Evolutionary conservation across 495 filamentous ascomycete species (phyloP).

Genomic region (Xylaria curta): DNA sequence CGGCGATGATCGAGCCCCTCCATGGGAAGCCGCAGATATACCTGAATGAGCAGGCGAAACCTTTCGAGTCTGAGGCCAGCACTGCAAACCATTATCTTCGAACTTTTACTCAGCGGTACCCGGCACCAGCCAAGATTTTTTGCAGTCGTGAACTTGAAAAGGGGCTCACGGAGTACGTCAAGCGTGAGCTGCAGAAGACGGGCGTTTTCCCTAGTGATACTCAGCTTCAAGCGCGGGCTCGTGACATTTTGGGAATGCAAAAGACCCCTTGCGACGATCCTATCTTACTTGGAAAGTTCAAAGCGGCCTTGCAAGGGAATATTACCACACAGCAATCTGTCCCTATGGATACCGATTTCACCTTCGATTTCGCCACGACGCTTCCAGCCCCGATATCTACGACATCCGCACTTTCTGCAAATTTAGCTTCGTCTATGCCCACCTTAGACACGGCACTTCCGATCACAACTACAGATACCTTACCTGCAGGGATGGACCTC

Average conservation of each 20-base stretch:
- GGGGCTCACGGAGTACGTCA: constrained; percentile 51
- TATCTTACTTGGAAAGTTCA: constrained; percentile 56
- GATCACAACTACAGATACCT: constrained; percentile 16
- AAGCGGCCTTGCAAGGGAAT: constrained; percentile 41
- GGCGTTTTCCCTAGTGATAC: constrained; percentile 49
- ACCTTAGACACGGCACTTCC: constrained; percentile 6
- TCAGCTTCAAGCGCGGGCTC: constrained; percentile 45
- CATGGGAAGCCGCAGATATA: constrained; percentile 35
- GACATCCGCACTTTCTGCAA: constrained; percentile 9
- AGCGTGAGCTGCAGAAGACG: constrained; percentile 33
- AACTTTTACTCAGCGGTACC: constrained; percentile 42
- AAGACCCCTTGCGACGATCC: constrained; percentile 56
- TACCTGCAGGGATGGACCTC: constrained; percentile 35
- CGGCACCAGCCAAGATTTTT: constrained; percentile 53
- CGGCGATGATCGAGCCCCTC: constrained; percentile 31
- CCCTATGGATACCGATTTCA: constrained; percentile 8
- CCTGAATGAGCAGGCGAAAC: constrained; percentile 41
- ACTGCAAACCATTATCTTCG: constrained; percentile 51
- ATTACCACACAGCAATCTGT: constrained; percentile 17
- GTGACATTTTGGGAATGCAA: constrained; percentile 48
- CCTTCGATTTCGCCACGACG: not conserved
- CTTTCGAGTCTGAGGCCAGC: constrained; percentile 43
- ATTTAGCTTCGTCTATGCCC: constrained; percentile 11
- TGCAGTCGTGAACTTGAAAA: constrained; percentile 60
- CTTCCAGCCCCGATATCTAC: constrained; percentile 9